These are phyloP conservation scores for Gymnopus androsaceus DNA, from an alignment of 1,284 basidiomycete genomes.

Conservation along the genomic window DNA sequence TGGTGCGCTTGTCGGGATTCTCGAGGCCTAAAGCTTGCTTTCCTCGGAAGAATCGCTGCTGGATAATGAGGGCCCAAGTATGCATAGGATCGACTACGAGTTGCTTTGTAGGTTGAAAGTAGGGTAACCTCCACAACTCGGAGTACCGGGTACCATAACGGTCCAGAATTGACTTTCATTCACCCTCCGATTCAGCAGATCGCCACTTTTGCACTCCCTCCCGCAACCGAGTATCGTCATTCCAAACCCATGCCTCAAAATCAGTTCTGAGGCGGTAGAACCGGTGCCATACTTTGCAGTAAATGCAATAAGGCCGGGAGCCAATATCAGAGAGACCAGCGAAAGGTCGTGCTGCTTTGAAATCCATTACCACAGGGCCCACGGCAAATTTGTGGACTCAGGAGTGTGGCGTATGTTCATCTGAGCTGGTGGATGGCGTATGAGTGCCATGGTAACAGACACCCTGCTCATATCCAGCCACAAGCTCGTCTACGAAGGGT, in stretches of 20 bases:
- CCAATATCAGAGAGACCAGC: conserved; percentile 7
- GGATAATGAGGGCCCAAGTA: not conserved
- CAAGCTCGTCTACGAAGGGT: conserved; percentile 7
- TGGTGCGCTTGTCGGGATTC: not conserved
- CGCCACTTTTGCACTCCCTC: not conserved
- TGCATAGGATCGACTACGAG: conserved; percentile 6
- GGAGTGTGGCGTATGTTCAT: not conserved
- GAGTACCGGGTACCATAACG: conserved; percentile 5
- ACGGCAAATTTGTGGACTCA: not conserved
- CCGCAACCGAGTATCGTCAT: not conserved
- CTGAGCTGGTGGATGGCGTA: not conserved
- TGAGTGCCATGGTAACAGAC: not conserved
- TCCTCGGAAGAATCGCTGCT: not conserved
- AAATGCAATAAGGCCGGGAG: conserved; percentile 5
- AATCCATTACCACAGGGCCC: conserved; percentile 2
- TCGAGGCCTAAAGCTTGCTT: not conserved
- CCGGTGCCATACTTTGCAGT: conserved; percentile 7
- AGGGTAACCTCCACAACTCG: not conserved
- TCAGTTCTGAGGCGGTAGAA: conserved; percentile 3
- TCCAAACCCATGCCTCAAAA: not conserved
- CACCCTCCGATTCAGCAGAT: not conserved
- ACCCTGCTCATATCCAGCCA: conserved; percentile 5
- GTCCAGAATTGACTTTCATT: not conserved
- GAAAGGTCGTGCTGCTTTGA: conserved; percentile 10
- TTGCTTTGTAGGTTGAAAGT: not conserved